Percentiles rank a stretch among this genome's conserved stretches.
These are phyloP conservation scores for Toxicodendron radicans DNA, from an alignment of 345 rosid species.

Conservation along the genomic window DNA sequence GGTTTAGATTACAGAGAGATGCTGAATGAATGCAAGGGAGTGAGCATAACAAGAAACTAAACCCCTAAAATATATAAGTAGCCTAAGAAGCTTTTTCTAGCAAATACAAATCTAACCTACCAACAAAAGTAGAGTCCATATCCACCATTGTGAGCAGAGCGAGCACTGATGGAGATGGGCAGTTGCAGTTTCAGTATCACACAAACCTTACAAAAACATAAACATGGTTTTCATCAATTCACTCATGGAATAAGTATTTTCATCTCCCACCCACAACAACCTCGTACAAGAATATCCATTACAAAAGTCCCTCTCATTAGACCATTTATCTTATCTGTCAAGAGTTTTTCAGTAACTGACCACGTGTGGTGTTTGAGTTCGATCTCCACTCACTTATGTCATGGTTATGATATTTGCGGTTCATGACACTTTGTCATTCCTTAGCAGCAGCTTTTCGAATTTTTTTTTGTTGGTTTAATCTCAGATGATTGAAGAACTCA, in stretches of 20 bases:
- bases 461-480: too few species aligned
- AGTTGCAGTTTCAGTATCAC: constrained; percentile 13
- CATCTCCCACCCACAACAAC: constrained; percentile 32
- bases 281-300: constrained; percentile 31
- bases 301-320: constrained; percentile 23
- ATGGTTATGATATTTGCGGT: constrained; percentile 14
- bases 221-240: constrained; percentile 30
- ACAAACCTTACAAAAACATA: constrained; percentile 32
- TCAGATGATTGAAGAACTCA: constrained; percentile 48
- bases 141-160: constrained; percentile 23
- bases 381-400: constrained; percentile 3
- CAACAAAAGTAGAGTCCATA: constrained; percentile 16
- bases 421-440: constrained; percentile 9
- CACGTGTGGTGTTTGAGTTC: background rate
- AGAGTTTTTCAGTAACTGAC: constrained; percentile 24
- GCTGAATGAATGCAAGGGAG: constrained; percentile 25
- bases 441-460: constrained; percentile 3
- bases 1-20: constrained; percentile 40
- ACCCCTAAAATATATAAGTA: constrained; percentile 23
- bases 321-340: constrained; percentile 16
- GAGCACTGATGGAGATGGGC: constrained; percentile 2
- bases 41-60: constrained; percentile 20
- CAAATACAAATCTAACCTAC: constrained; percentile 32
- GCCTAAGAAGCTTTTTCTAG: constrained; percentile 32
- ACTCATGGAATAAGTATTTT: constrained; percentile 22